Evolutionary conservation across 768 basidiomycete genomes (phyloP).

Genomic region (Cyathus striatus): DNA sequence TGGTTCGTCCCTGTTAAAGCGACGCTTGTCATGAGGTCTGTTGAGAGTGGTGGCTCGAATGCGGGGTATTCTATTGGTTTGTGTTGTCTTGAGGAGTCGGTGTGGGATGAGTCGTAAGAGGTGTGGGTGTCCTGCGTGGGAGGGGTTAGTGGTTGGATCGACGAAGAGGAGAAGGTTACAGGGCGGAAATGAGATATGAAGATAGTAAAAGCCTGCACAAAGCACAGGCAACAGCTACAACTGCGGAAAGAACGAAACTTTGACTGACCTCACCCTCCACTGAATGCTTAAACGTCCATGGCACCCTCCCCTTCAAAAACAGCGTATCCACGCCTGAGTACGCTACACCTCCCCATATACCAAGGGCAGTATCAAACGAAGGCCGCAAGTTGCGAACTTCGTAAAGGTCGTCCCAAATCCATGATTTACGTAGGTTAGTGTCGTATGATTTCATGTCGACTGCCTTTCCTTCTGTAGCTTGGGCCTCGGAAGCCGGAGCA

Average conservation of each 20-base stretch:
- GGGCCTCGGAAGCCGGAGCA: too few relatives aligned
- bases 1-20: slow-evolving; percentile 92
- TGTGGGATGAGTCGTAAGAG: slow-evolving; percentile 76
- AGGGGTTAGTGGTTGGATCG: too few relatives aligned
- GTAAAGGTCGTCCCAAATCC: slow-evolving; percentile 82
- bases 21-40: slow-evolving; percentile 88
- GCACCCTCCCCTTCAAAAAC: slow-evolving; percentile 77
- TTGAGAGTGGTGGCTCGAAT: slow-evolving; percentile 85
- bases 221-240: too few relatives aligned
- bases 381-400: slow-evolving; percentile 90
- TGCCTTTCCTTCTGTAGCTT: too few relatives aligned
- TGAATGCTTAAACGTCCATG: slow-evolving; percentile 86
- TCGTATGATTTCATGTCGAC: too few relatives aligned
- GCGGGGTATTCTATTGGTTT: slow-evolving; percentile 82
- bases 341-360: slow-evolving; percentile 80
- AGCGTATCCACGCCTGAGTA: slow-evolving; percentile 90
- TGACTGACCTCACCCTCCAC: slow-evolving; percentile 24
- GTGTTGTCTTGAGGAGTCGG: slow-evolving; percentile 58
- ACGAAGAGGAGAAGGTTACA: slow-evolving; percentile 26
- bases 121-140: too few relatives aligned
- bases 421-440: slow-evolving; percentile 61
- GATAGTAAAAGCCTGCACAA: too few relatives aligned
- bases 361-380: too few relatives aligned
- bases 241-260: too few relatives aligned
- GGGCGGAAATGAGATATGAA: too few relatives aligned